Evolutionary conservation across 2,329 filamentous ascomycete genomes (phyloP), one percentile per base, ranked within the genome.

Genomic region (Parafenestella ontariensis): DNA sequence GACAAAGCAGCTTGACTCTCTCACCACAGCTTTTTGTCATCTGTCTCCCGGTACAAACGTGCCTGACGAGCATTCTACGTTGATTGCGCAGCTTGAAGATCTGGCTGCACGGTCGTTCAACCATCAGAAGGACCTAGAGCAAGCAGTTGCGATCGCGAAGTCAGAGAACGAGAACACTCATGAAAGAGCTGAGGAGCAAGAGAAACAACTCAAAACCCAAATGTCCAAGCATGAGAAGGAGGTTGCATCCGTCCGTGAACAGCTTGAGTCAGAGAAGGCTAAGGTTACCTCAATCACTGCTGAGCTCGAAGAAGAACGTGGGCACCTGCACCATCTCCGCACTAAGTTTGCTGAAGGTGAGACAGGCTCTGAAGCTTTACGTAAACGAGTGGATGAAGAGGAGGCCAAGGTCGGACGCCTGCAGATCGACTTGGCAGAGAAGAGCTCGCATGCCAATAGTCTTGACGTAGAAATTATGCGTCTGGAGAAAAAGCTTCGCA

Each of bases 291-390:
- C 78, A 0, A 69, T 86, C 29, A 75, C 76, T 15, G 69, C 78
- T 11, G 84, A 87, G 62, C 76, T 88, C n/a, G 80, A 83, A 2
- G 86, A 90, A 51, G 86, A 89, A 55, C 87, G 90, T 34, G 79
- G 83, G 13, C 89, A 95, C 64, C 81, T 96, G 20, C 84, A 83
- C 52, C 80, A 84, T 24, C 78, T 96, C 20, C 86, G 90, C 52
- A 79, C 81, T 15, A 89, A 89, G 72, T 88, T 96, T 69, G 86
- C 89, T 1, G 89, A 93, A 60, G 92, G 91, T 15, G 91, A 95
- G 74, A 92, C 88, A 3, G 92, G 92, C 5, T 92, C 91, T 0
- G 91, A 93, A 73, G 87, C 86, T 24, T 78, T 96, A 49, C 87
- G 90, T 50, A 89, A 88, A 74, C 85, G 87, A 49, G 82, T 96